A percentile compares a stretch with the other conserved stretches of the same genome.
These are phyloP conservation scores for Fusarium pseudograminearum DNA, from an alignment of 2,329 filamentous ascomycete species.

Conservation along the genomic window DNA sequence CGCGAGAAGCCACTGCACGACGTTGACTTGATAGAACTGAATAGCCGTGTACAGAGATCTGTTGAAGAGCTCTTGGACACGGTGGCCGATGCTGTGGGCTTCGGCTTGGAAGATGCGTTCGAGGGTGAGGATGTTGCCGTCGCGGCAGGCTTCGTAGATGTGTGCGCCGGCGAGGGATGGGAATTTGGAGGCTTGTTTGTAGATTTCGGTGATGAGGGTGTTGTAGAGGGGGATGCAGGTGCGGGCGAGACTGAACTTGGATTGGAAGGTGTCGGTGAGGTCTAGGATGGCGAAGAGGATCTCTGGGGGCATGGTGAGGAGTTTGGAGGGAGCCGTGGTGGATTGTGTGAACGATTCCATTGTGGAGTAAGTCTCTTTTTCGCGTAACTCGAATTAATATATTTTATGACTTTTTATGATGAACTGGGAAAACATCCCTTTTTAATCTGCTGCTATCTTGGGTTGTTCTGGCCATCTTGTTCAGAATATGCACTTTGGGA, in stretches of 20 bases:
- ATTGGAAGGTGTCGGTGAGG: background rate
- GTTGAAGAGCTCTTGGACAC: background rate
- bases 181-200: background rate
- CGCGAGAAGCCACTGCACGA: background rate
- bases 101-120: background rate
- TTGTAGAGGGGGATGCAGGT: background rate
- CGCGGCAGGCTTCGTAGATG: conserved; percentile 3
- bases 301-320: background rate
- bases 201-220: background rate
- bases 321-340: background rate
- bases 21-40: background rate
- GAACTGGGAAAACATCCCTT: fast-evolving
- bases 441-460: background rate
- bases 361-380: background rate
- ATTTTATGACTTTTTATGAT: fast-evolving
- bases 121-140: background rate
- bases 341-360: background rate
- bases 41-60: background rate
- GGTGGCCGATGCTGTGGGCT: background rate
- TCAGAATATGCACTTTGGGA: background rate
- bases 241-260: background rate
- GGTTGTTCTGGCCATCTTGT: background rate
- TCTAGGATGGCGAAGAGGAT: background rate
- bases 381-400: fast-evolving
- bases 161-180: background rate